Base-by-base conservation (phyloP, 768 basidiomycete species). In the Floccularia luteovirens region DNA sequence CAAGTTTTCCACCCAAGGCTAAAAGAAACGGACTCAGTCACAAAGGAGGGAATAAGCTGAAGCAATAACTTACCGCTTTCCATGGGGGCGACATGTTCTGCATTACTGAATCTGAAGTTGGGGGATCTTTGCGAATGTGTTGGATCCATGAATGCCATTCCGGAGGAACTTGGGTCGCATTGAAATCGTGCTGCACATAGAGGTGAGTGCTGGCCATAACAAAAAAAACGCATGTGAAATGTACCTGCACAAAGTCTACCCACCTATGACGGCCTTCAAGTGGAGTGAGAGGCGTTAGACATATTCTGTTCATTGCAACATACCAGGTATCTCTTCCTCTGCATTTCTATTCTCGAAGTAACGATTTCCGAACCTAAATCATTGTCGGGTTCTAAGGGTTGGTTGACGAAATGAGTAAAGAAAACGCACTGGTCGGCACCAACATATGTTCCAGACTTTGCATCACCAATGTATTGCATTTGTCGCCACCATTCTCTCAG, bases 81-180 rank as follows among this genome's bases (percentile, higher is more conserved):
- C 93, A 98, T 0, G 80, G 62, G 1, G 86, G 90, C 22, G 77
- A 74, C 27, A 72, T 50, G 43, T 68, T 75, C 52, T 83, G 74
- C 60, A 94, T 66, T 19, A 90, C 62, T 1, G 69, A 56, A 53
- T 98, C 94, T 43, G 82, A 69, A 1, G 72, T 65, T 1, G 94
- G 94, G 3, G 90, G 75, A 19, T 81, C 77, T 48, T 80, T 75
- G 36, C 94, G 85, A 52, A 94, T 96, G 55, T 96, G 91, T 7
- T 74, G 72, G 25, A 97, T 63, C 93, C 93, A 98, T 3, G 92
- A 80, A 65, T 96, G 94, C 94, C 94, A 97, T 62, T 94, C 92
- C 0, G 93, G 77, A 12, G 91, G 88, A 24, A 96, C 82, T 67
- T 99, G 94, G 0, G 89, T 75, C n/a, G 88, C 90, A 53, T 97